A percentile compares a stretch with the other conserved stretches of the same genome.
These are phyloP conservation scores for Sistotremastrum suecicum DNA, from an alignment of 768 basidiomycete species.

Conservation along the genomic window DNA sequence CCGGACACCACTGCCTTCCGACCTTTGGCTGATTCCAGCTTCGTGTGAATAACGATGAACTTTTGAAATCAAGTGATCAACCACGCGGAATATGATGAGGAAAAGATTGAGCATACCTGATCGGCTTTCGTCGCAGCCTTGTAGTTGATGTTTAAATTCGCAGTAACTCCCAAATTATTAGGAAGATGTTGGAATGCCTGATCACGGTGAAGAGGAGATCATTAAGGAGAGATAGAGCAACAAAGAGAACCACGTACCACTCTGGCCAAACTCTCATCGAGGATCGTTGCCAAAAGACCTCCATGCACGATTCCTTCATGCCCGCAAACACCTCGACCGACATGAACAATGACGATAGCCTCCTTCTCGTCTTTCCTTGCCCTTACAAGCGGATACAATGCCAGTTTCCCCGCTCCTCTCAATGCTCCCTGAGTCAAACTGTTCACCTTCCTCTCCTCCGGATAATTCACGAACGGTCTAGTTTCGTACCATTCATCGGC, in stretches of 20 bases:
- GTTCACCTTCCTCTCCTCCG: constrained; percentile 66
- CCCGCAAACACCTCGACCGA: constrained; percentile 80
- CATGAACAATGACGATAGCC: constrained; percentile 56
- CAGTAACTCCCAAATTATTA: constrained; percentile 86
- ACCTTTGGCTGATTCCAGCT: constrained; percentile 51
- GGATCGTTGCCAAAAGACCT: constrained; percentile 75
- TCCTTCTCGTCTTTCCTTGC: constrained; percentile 64
- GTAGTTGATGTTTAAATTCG: constrained; percentile 69
- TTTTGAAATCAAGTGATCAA: constrained; percentile 18
- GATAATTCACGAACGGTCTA: constrained; percentile 56
- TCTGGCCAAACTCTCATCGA: constrained; percentile 76
- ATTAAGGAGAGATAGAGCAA: not conserved
- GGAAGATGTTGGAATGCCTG: constrained; percentile 81
- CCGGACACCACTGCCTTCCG: constrained; percentile 66
- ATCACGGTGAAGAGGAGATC: not conserved
- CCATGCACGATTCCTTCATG: constrained; percentile 95
- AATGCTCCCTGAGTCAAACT: constrained; percentile 74
- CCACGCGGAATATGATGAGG: not conserved
- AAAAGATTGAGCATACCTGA: constrained; percentile 34
- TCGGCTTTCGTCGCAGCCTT: constrained; percentile 81
- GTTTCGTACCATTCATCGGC: constrained; percentile 59
- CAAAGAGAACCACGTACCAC: constrained; percentile 37
- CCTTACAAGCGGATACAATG: constrained; percentile 65
- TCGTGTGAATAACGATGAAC: constrained; percentile 75
- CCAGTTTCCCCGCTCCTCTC: constrained; percentile 78